phyloP scores from a whole-genome alignment of 2,329 filamentous ascomycete genomes.

The Fusarium sp. region DNA sequence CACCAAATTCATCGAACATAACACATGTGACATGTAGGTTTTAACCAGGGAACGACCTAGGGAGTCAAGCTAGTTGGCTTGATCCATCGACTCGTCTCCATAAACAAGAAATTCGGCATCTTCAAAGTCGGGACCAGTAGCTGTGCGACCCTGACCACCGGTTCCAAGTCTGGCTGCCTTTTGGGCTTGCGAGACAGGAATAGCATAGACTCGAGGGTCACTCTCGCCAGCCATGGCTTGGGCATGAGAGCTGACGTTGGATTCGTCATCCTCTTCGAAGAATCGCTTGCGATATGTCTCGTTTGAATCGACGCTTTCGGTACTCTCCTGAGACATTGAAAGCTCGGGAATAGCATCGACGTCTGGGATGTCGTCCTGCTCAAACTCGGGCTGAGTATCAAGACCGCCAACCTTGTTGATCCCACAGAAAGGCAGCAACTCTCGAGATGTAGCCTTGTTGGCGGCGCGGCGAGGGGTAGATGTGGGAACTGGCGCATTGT shows the following conservation, averaged over 20 bases:
- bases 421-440: slow-evolving; percentile 84
- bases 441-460: slow-evolving; percentile 57
- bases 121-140: slow-evolving; percentile 69
- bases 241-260: slow-evolving; percentile 55
- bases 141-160: slow-evolving; percentile 61
- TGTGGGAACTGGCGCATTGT: slow-evolving; percentile 42
- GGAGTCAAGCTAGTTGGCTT: slow-evolving; percentile 21
- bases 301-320: slow-evolving; percentile 50
- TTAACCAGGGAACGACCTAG: neutral
- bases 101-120: slow-evolving; percentile 75
- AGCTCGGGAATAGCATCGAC: slow-evolving; percentile 60
- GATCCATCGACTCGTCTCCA: slow-evolving; percentile 56
- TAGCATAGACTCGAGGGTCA: slow-evolving; percentile 61
- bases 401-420: slow-evolving; percentile 80
- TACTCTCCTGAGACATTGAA: slow-evolving; percentile 68
- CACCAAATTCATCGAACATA: slow-evolving; percentile 31
- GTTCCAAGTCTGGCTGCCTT: slow-evolving; percentile 39
- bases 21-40: slow-evolving; percentile 21
- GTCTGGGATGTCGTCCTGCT: slow-evolving; percentile 45
- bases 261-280: slow-evolving; percentile 55
- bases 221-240: slow-evolving; percentile 52
- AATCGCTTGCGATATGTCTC: slow-evolving; percentile 59
- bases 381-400: slow-evolving; percentile 65
- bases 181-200: slow-evolving; percentile 53
- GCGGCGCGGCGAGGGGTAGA: slow-evolving; percentile 19